phyloP scores from a whole-genome alignment of 2,329 filamentous ascomycete genomes.

The Neopestalotiopsis sp. region DNA sequence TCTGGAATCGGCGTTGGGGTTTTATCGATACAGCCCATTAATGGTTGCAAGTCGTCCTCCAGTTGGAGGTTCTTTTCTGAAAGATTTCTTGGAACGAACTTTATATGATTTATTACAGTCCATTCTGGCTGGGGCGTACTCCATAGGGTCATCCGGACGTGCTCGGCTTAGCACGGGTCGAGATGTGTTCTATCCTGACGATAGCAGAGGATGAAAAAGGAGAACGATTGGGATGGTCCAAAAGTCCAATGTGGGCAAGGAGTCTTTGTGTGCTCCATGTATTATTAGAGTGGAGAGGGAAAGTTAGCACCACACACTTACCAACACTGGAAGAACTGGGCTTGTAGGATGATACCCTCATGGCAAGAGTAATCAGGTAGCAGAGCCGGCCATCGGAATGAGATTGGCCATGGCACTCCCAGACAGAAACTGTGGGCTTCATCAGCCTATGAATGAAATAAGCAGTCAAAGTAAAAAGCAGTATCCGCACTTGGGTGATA shows the following conservation, averaged over 20 bases:
- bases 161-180: background rate
- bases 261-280: conserved; percentile 5
- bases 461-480: background rate
- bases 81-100: background rate
- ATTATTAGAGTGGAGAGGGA: conserved; percentile 9
- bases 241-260: conserved; percentile 2
- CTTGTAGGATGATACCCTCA: background rate
- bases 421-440: background rate
- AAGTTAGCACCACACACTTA: background rate
- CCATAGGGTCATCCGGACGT: background rate
- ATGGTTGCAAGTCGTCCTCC: conserved; percentile 4
- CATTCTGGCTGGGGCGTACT: background rate
- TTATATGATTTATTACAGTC: conserved; percentile 6
- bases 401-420: background rate
- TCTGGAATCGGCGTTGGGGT: conserved; percentile 13
- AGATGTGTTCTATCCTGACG: background rate
- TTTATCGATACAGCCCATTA: conserved; percentile 12
- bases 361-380: background rate
- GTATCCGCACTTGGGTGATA: too few relatives aligned
- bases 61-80: background rate
- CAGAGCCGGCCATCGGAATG: background rate
- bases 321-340: background rate
- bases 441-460: background rate
- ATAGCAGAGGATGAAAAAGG: background rate
- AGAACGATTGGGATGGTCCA: background rate